phyloP scores from a whole-genome alignment of 305 asterid species.

The Plantago lanceolata region DNA sequence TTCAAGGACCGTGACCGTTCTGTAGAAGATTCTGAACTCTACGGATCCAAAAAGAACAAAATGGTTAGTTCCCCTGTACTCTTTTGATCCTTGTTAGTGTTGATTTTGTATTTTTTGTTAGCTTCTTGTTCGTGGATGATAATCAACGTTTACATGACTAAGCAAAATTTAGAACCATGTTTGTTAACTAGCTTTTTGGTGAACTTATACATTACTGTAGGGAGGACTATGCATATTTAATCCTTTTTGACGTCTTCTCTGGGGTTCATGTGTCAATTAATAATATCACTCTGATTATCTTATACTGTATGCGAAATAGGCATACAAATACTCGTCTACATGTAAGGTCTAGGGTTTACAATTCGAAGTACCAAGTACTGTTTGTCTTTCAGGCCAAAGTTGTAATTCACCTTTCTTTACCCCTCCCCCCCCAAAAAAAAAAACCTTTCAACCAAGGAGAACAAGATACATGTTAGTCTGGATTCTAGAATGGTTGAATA shows the following conservation, averaged over 20 bases:
- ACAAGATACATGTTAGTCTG: not conserved
- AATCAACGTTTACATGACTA: not conserved
- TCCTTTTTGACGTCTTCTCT: too few species aligned
- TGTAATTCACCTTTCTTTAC: too few species aligned
- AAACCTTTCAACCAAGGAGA: not conserved
- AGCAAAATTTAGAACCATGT: slow-evolving; percentile 1
- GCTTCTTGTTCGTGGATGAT: slow-evolving; percentile 5
- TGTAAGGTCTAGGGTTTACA: not conserved
- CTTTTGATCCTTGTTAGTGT: slow-evolving; percentile 14
- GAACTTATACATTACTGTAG: not conserved
- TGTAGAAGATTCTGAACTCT: slow-evolving; percentile 82
- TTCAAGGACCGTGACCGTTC: slow-evolving; percentile 91
- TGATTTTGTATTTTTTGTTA: not conserved
- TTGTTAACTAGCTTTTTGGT: slow-evolving; percentile 11
- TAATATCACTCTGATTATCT: too few species aligned
- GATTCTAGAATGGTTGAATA: not conserved
- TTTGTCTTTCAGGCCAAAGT: not conserved
- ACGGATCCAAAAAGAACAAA: slow-evolving; percentile 63
- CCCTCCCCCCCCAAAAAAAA: too few species aligned
- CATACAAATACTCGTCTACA: too few species aligned
- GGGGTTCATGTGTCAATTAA: too few species aligned
- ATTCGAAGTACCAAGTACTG: not conserved
- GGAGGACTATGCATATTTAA: too few species aligned
- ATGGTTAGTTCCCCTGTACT: slow-evolving; percentile 47
- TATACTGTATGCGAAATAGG: too few species aligned